Percentiles rank a stretch among this genome's conserved stretches.
Evolutionary conservation across 768 basidiomycete genomes (phyloP).

Genomic region (Amanita pallidorosea): DNA sequence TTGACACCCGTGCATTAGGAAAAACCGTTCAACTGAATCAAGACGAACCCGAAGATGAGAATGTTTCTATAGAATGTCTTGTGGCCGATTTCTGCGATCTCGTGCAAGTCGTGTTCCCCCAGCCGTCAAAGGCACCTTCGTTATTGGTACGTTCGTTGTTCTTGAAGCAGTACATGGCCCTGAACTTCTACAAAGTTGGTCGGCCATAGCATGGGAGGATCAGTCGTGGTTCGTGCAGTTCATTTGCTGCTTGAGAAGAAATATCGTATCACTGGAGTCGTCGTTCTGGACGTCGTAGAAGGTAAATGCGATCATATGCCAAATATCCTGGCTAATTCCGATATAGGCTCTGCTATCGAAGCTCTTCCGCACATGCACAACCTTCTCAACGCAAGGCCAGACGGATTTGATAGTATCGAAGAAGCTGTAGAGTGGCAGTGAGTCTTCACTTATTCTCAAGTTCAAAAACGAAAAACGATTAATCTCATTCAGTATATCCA

Average conservation of each 20-base stretch:
- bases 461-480: neutral
- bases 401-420: constrained; percentile 73
- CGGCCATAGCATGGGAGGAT: constrained; percentile 96
- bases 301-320: constrained; percentile 28
- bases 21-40: constrained; percentile 1
- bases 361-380: constrained; percentile 89
- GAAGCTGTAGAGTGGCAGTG: constrained; percentile 96
- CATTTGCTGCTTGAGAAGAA: constrained; percentile 54
- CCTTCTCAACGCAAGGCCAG: constrained; percentile 77
- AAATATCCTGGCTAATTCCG: neutral
- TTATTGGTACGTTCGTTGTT: constrained; percentile 46
- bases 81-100: constrained; percentile 66
- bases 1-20: neutral
- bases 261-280: constrained; percentile 67
- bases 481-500: constrained; percentile 45
- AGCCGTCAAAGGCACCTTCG: constrained; percentile 51
- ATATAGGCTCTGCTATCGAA: constrained; percentile 74
- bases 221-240: constrained; percentile 68
- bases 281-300: constrained; percentile 84
- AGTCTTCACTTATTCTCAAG: constrained; percentile 18
- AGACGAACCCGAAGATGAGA: constrained; percentile 23
- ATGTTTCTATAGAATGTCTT: constrained; percentile 67
- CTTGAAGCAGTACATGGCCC: neutral
- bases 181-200: constrained; percentile 44
- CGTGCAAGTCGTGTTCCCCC: constrained; percentile 59